Base-by-base conservation (phyloP, 2,329 filamentous ascomycete species). In the Cordyceps pruinosa region DNA sequence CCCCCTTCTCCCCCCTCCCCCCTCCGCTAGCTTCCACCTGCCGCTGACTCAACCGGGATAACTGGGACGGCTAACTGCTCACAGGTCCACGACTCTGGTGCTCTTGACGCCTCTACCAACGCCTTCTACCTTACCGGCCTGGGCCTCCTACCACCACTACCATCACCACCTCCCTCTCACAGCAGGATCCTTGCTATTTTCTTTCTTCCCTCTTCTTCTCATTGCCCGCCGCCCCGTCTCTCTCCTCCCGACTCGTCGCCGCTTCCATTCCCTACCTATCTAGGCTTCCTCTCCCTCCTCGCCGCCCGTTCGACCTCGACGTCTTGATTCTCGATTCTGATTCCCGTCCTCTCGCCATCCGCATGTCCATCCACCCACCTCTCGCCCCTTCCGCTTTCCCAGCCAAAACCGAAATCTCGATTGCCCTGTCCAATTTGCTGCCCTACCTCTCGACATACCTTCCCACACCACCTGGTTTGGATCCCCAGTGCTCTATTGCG, bases 401-500 rank as follows among this genome's bases (percentile, higher is more conserved):
- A 41, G 21, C 4, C 25, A 42, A 41, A 49, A 50, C 34, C 35
- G 26, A 44, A 56, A 56, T 56, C 54, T 56, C 54, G 54, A 56
- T 56, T 32, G 34, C 32, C 35, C 21, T 35, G 46, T 21, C 37
- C 35, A 56, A 44, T 35, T 56, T 49, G 46, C 53, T 56, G 53
- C 45, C 44, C 46, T 41, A 19, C 54, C 23, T 34, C 54, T 49
- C 45, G 19, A 44, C 45, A 46, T 46, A 34, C 45, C 42, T 46
- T 48, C 54, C 54, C 54, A 34, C 35, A 35, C 54, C 46, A 44
- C 54, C 34, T 44, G 54, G 45, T 37, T 50, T 23, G 46, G 54
- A 56, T 56, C 46, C 28, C 35, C 54, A 56, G 54, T 37, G 54
- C 54, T 56, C 54, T 44, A 56, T 50, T 56, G 54, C 54, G 54